Conservation (phyloP, 306 rosid genomes). For the Oxytropis ochrocephala region DNA sequence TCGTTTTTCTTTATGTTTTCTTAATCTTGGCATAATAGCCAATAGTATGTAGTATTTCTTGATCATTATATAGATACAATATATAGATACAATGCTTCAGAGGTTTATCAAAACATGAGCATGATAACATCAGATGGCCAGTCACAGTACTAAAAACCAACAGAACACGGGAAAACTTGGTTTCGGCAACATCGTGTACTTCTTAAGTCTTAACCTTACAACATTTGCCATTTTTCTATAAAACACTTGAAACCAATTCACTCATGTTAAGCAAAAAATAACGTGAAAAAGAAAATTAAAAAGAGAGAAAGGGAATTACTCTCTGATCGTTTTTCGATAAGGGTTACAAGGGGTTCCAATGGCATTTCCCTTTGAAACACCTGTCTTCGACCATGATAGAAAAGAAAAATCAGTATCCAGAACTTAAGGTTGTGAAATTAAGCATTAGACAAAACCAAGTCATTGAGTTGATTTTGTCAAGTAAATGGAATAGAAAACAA, state of each 20-base stretch:
- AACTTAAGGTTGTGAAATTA: conserved; percentile 4
- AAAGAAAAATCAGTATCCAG: conserved; percentile 23
- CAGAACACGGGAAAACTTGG: background rate
- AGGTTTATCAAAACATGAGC: conserved; percentile 8
- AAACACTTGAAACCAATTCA: background rate
- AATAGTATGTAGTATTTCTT: background rate
- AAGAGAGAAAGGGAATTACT: conserved; percentile 44
- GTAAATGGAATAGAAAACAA: background rate
- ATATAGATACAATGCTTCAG: background rate
- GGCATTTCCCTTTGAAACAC: conserved; percentile 48
- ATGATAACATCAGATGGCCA: background rate
- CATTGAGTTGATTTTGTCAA: background rate
- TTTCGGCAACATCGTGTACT: background rate
- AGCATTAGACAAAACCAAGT: background rate
- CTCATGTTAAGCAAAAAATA: background rate
- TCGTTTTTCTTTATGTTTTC: background rate
- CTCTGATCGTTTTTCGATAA: conserved; percentile 22
- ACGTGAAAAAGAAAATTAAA: background rate
- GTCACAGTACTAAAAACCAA: background rate
- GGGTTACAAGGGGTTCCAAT: conserved; percentile 21
- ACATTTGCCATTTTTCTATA: background rate
- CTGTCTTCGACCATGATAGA: conserved; percentile 69
- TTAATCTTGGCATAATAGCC: conserved; percentile 1
- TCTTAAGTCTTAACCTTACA: background rate
- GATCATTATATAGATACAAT: background rate